Conservation (phyloP, 2,329 filamentous ascomycete genomes). For the Aspergillus vadensis region DNA sequence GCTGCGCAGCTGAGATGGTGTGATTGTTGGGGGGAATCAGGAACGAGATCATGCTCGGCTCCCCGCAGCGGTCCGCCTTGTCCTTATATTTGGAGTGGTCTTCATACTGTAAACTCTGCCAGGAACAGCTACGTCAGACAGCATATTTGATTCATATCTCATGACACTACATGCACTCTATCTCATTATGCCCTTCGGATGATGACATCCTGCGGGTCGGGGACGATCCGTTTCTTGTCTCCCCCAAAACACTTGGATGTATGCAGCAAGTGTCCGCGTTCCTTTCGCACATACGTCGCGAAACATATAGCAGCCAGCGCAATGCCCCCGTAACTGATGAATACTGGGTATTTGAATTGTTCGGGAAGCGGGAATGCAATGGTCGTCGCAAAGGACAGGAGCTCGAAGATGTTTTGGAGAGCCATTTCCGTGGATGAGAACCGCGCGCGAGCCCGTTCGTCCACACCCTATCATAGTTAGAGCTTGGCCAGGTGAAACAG, state of each 20-base stretch:
- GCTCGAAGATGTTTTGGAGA: slow-evolving; percentile 70
- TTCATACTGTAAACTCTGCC: not conserved
- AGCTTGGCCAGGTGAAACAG: not conserved
- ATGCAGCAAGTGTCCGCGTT: slow-evolving; percentile 64
- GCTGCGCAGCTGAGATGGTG: not conserved
- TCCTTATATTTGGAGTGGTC: not conserved
- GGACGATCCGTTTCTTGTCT: slow-evolving; percentile 11
- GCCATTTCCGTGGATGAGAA: slow-evolving; percentile 71
- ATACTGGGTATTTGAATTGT: slow-evolving; percentile 65
- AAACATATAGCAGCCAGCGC: slow-evolving; percentile 45
- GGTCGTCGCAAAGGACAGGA: slow-evolving; percentile 66
- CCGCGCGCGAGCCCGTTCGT: slow-evolving; percentile 59
- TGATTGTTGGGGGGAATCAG: not conserved
- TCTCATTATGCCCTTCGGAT: not conserved
- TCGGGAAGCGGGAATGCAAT: slow-evolving; percentile 64
- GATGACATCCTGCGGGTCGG: not conserved
- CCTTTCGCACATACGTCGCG: slow-evolving; percentile 57
- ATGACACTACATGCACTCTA: not conserved
- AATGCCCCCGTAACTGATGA: slow-evolving; percentile 55
- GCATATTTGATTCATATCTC: not conserved
- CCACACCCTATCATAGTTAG: slow-evolving; percentile 50
- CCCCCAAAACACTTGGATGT: slow-evolving; percentile 20
- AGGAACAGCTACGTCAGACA: not conserved
- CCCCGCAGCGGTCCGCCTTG: not conserved
- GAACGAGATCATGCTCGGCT: not conserved